phyloP scores from a whole-genome alignment of 208 protist genomes.

The Herpetomonas tarakana region DNA sequence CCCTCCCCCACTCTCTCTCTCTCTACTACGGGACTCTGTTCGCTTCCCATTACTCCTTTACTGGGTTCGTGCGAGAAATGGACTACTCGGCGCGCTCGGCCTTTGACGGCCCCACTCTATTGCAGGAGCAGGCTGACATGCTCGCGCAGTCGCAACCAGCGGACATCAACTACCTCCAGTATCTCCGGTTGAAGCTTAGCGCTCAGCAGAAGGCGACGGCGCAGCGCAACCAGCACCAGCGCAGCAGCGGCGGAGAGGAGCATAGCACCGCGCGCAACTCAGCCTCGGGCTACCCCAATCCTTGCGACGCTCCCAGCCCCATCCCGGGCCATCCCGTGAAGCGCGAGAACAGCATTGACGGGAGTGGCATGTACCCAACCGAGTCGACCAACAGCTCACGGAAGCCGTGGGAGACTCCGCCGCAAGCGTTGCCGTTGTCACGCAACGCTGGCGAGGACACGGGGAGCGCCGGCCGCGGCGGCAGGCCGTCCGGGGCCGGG shows the following conservation, averaged over 20 bases:
- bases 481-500: background rate
- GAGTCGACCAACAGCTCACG: background rate
- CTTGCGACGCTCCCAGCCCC: background rate
- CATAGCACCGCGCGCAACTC: background rate
- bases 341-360: background rate
- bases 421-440: too few relatives aligned
- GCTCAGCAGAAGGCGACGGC: conserved; percentile 58
- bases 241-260: background rate
- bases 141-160: conserved; percentile 36
- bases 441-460: too few relatives aligned
- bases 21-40: background rate
- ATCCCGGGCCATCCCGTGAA: background rate
- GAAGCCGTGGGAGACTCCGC: background rate
- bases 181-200: conserved; percentile 55
- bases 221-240: conserved; percentile 65
- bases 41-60: conserved; percentile 1
- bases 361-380: background rate
- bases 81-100: background rate
- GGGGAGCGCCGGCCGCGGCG: background rate
- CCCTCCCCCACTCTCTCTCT: conserved; percentile 1
- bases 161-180: conserved; percentile 69
- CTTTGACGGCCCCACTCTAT: conserved; percentile 44
- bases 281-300: background rate
- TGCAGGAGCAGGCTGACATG: conserved; percentile 63
- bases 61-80: background rate